Evolutionary conservation across 2,329 filamentous ascomycete genomes (phyloP).

Genomic region (Fusarium coicis): DNA sequence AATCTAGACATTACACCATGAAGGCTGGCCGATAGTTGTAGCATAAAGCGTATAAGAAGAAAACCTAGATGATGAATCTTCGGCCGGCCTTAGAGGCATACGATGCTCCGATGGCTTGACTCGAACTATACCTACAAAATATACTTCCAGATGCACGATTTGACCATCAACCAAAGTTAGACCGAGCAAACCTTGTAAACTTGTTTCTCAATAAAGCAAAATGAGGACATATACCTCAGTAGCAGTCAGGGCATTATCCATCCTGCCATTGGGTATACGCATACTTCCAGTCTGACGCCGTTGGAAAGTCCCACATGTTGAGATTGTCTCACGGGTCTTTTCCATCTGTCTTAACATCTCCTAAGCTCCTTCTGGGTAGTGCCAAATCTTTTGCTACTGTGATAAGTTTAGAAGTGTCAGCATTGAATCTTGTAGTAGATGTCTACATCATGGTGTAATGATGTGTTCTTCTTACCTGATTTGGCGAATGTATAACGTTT

Average conservation of each 20-base stretch:
- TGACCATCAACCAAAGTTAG: background rate
- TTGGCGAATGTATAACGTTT: background rate
- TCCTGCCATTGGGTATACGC: background rate
- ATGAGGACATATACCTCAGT: background rate
- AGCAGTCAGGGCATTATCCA: background rate
- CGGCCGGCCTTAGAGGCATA: no score
- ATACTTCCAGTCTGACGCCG: background rate
- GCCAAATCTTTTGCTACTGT: background rate
- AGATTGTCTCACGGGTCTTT: background rate
- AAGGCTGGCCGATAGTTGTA: no score
- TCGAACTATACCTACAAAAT: background rate
- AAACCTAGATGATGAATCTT: no score
- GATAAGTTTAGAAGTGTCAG: background rate
- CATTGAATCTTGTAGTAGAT: background rate
- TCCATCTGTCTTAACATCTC: background rate
- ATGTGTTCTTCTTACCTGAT: background rate
- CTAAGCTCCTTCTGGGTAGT: background rate
- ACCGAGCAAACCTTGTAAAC: background rate
- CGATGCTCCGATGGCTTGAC: background rate
- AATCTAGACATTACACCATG: background rate
- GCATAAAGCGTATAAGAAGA: no score
- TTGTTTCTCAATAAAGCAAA: background rate
- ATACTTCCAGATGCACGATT: background rate
- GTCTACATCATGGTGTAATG: background rate
- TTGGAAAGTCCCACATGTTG: background rate